phyloP scores from a whole-genome alignment of 495 filamentous ascomycete genomes.

The Penicillium coffeae region DNA sequence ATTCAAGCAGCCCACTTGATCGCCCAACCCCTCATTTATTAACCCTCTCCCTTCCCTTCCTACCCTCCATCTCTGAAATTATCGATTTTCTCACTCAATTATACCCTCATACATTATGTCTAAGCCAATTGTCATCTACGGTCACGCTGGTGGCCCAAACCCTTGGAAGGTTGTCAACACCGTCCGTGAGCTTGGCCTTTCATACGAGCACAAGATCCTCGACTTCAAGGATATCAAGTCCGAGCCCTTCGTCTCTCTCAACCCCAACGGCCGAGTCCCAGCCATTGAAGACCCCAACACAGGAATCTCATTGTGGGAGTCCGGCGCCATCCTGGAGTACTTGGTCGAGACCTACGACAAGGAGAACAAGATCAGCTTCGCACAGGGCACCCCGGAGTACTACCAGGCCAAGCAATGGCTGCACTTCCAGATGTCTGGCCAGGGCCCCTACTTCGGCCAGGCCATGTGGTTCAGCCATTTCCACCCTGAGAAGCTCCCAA shows the following conservation, averaged over 20 bases:
- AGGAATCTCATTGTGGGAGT: conserved; percentile 64
- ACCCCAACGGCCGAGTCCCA: conserved; percentile 67
- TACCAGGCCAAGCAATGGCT: conserved; percentile 61
- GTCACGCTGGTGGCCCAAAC: conserved; percentile 49
- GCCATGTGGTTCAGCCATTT: conserved; percentile 49
- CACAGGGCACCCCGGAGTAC: conserved; percentile 41
- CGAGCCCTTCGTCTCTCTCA: conserved; percentile 51
- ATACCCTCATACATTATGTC: too few species aligned
- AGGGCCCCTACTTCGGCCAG: conserved; percentile 67
- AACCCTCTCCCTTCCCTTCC: neutral
- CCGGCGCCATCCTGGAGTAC: conserved; percentile 70
- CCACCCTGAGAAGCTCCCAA: conserved; percentile 56
- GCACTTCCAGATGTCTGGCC: conserved; percentile 63
- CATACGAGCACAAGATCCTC: conserved; percentile 45
- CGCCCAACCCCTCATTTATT: neutral
- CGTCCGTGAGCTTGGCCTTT: conserved; percentile 59
- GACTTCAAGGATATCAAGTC: conserved; percentile 54
- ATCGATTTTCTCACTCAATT: too few species aligned
- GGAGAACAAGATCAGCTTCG: conserved; percentile 54
- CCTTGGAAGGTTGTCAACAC: conserved; percentile 63
- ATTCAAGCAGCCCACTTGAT: neutral
- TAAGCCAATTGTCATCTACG: conserved; percentile 45
- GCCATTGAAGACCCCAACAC: conserved; percentile 67
- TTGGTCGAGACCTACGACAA: conserved; percentile 69
- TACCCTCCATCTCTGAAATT: neutral